Conservation (phyloP, 257 asterid genomes). For the Lycium barbarum region DNA sequence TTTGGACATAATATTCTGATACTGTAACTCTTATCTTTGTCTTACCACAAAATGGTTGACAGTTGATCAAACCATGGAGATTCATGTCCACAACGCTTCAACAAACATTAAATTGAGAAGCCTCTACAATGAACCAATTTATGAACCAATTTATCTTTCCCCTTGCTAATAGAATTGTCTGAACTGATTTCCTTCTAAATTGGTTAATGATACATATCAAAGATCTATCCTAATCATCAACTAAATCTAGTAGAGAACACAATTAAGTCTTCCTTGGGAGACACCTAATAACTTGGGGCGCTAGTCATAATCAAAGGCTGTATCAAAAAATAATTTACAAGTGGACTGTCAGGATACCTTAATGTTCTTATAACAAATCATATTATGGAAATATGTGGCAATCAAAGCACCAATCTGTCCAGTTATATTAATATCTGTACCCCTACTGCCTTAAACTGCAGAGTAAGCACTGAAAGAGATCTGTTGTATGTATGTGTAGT, state of each 20-base stretch:
- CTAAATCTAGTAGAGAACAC: neutral
- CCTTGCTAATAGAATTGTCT: neutral
- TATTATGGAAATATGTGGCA: neutral
- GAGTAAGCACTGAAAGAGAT: neutral
- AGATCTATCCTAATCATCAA: neutral
- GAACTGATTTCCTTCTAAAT: neutral
- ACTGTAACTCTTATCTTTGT: neutral
- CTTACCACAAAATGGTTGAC: neutral
- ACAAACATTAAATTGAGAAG: neutral
- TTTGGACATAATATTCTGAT: neutral
- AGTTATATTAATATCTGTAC: neutral
- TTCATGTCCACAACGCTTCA: neutral
- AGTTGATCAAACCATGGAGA: too few species aligned
- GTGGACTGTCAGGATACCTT: too few species aligned
- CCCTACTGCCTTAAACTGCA: neutral
- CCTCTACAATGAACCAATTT: neutral
- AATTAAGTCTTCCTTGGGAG: neutral
- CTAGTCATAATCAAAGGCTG: neutral
- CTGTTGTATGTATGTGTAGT: neutral
- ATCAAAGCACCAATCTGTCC: neutral
- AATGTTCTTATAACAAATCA: neutral
- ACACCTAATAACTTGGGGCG: neutral
- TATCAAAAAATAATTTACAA: neutral
- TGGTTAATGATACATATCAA: neutral
- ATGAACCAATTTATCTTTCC: neutral